Evolutionary conservation across 805 yeast genomes (phyloP).

Genomic region (Wickerhamiella cacticola): DNA sequence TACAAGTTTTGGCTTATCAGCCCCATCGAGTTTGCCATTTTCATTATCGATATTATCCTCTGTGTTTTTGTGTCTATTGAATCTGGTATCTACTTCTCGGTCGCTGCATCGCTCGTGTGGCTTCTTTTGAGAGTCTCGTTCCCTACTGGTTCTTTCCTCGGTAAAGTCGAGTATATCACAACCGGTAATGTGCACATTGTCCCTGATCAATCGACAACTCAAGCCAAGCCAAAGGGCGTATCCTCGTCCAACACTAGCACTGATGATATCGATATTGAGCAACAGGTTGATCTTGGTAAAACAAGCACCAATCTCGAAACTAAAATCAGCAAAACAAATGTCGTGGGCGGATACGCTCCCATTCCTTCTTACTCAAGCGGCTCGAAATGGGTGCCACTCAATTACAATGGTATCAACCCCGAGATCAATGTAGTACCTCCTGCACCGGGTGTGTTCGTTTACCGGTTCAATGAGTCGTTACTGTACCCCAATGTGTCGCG

Average conservation of each 20-base stretch:
- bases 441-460: conserved; percentile 83
- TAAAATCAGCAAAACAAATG: conserved; percentile 3
- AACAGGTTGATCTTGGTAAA: conserved; percentile 3
- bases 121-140: conserved; percentile 62
- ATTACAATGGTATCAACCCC: conserved; percentile 40
- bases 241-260: conserved; percentile 5
- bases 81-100: conserved; percentile 81
- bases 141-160: conserved; percentile 75
- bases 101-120: conserved; percentile 68
- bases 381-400: conserved; percentile 29
- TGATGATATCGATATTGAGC: conserved; percentile 8
- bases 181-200: conserved; percentile 47
- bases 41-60: conserved; percentile 57
- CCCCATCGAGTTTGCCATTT: conserved; percentile 65
- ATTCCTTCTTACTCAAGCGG: conserved; percentile 3
- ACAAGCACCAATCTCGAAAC: not conserved
- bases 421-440: conserved; percentile 55
- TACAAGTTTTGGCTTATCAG: conserved; percentile 57
- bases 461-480: conserved; percentile 69
- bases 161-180: conserved; percentile 60
- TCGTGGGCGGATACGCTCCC: conserved; percentile 13
- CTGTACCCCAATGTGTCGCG: conserved; percentile 69
- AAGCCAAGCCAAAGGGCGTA: not conserved
- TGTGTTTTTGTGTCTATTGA: conserved; percentile 74
- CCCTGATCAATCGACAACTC: conserved; percentile 18